Evolutionary conservation across 306 rosid species (phyloP), one percentile per base, ranked within the genome.

Genomic region (Cucurbita maxima): DNA sequence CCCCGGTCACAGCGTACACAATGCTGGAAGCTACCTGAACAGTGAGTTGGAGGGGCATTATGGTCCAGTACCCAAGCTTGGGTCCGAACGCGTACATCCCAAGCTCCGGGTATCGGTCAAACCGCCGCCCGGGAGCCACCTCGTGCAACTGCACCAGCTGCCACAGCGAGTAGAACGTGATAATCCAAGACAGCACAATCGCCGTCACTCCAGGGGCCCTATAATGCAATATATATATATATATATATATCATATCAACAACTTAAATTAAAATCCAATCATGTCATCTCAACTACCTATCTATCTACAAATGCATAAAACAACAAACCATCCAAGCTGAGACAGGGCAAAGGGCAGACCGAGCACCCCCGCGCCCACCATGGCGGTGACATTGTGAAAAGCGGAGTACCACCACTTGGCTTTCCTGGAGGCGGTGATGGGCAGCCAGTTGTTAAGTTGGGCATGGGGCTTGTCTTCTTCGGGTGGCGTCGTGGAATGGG

Each of bases 151-250:
- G 71, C 4, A 83, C 68, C 0, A 89, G 81, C 67, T 78, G 89
- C 96, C 92, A 89, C 20, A 89, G 52, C 11, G 96, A 22, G 55
- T 89, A 89, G 48, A 85, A 86, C 20, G 96, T 89, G 40, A 87
- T 72, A 7, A 86, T 1, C 92, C 92, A 89, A 9, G 92, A 87
- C 18, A 73, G 0, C 7, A 86, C 0, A 10, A 89, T 60, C n/a
- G 59, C 68, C 9, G 1, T 0, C 8, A 83, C 25, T 22, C 96
- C 96, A 1, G 89, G 77, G 18, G 37, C 9, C 92, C 92, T 89
- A 56, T 12, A 13, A 13, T 7, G 0, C 8, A 6, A 43, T 43
- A 6, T 6, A 8, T 8, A 6, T 9, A 43, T 43, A 41, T 8
- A 43, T 7, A 43, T 7, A 43, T 7, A 43, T 1, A 7, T 7